A percentile compares a stretch with the other conserved stretches of the same genome.
Conservation (phyloP, 2,329 filamentous ascomycete genomes). For the Penicillium sp. region DNA sequence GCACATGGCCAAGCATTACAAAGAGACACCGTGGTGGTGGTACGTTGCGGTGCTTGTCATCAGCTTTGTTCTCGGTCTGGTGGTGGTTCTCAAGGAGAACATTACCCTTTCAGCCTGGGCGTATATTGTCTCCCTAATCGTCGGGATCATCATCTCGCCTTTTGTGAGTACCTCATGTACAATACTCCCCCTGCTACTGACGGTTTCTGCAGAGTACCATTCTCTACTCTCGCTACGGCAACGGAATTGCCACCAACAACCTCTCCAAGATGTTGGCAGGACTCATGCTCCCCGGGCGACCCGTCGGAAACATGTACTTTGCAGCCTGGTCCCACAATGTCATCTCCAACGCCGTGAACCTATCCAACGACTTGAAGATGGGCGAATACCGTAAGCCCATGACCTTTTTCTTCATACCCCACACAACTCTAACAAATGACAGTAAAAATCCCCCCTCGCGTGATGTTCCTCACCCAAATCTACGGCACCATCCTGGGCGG, state of each 20-base stretch:
- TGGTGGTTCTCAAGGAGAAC: slow-evolving; percentile 26
- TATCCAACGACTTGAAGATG: slow-evolving; percentile 50
- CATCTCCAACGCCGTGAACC: slow-evolving; percentile 46
- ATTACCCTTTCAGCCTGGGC: slow-evolving; percentile 28
- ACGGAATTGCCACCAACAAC: slow-evolving; percentile 52
- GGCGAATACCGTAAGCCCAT: slow-evolving; percentile 54
- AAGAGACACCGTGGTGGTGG: slow-evolving; percentile 39
- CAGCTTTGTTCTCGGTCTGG: slow-evolving; percentile 23
- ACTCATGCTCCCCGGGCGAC: slow-evolving; percentile 44
- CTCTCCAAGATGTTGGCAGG: slow-evolving; percentile 51
- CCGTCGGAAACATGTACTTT: slow-evolving; percentile 52
- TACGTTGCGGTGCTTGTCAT: slow-evolving; percentile 21
- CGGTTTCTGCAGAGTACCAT: slow-evolving; percentile 39
- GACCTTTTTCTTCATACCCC: too few relatives aligned
- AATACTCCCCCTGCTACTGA: too few relatives aligned
- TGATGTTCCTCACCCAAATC: slow-evolving; percentile 50
- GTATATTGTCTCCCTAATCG: slow-evolving; percentile 23
- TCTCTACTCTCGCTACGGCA: slow-evolving; percentile 47
- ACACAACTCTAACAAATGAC: too few relatives aligned
- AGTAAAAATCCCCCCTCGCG: slow-evolving; percentile 47
- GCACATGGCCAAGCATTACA: slow-evolving; percentile 48
- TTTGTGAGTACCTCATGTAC: slow-evolving; percentile 13
- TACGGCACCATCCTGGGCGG: slow-evolving; percentile 49
- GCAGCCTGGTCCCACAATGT: slow-evolving; percentile 52
- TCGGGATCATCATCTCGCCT: slow-evolving; percentile 23